Base-by-base conservation (phyloP, 73 alveolate genomes). In the Paramecium tetraurelia region DNA sequence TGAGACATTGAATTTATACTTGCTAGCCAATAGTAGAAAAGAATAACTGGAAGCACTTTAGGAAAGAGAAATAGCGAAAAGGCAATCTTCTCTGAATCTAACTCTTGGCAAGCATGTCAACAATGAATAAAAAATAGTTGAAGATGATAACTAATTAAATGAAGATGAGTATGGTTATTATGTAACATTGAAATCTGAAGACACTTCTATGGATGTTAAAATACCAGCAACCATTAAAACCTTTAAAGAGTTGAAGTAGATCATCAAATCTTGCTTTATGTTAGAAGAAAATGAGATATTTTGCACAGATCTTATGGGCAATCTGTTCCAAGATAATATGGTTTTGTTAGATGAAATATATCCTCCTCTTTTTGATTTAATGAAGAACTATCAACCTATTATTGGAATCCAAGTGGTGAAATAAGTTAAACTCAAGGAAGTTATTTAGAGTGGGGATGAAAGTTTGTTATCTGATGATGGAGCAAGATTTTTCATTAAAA, bases 311-410 rank as follows among this genome's bases (percentile, higher is more conserved):
- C 12, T 43, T 0, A 33, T 80, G 43, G 90, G 90, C 5, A 80
- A 80, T 80, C 33, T 80, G 10, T 24, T 80, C 12, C 24, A 44
- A 48, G 46, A 31, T 9, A 22, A 80, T 43, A 80, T 80, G 90
- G 24, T 40, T 11, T 18, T 80, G 20, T 35, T 80, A 6, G 75
- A 40, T 24, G 7, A 40, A 27, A 31, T 80, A 14, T 80, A 44
- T 43, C 90, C 90, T 24, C 70, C 76, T 24, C 44, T 80, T 12
- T 80, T 44, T 46, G 90, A 80, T 43, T 80, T 80, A 22, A 38
- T 80, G 57, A 80, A 63, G 46, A 80, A 80, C 16, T 80, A 80
- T 80, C 22, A 80, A 46, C 90, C 90, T 18, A 41, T 22, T 10
- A 63, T 80, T 24, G 90, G 46, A 44, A 22, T 80, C 22, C 12